These are phyloP conservation scores for Xylaria longipes DNA, from an alignment of 495 filamentous ascomycete genomes.

Conservation along the genomic window DNA sequence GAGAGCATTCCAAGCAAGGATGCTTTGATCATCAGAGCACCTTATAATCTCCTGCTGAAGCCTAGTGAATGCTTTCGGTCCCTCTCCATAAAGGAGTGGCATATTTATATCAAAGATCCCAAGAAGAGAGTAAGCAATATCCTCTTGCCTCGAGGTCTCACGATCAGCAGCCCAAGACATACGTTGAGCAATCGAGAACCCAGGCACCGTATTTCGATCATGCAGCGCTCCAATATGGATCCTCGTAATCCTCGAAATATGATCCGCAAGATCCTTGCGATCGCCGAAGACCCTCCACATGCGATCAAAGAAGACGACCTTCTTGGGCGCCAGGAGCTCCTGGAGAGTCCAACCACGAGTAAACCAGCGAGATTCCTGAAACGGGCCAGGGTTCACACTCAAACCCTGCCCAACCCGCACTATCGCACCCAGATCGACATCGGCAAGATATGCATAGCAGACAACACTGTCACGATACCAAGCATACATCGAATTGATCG, in stretches of 20 bases:
- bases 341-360: constrained; percentile 54
- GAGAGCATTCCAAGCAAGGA: constrained; percentile 38
- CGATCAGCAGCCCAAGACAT: constrained; percentile 49
- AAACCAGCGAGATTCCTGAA: constrained; percentile 50
- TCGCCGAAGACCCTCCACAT: constrained; percentile 42
- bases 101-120: constrained; percentile 49
- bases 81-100: constrained; percentile 49
- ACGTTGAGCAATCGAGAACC: constrained; percentile 38
- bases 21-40: constrained; percentile 37
- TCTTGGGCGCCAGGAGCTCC: constrained; percentile 50
- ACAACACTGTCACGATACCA: constrained; percentile 44
- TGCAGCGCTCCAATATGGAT: constrained; percentile 37
- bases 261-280: constrained; percentile 20
- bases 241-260: constrained; percentile 34
- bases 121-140: constrained; percentile 46
- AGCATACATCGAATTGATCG: constrained; percentile 49
- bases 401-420: neutral
- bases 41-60: constrained; percentile 45
- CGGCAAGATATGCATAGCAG: constrained; percentile 48
- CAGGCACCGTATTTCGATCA: constrained; percentile 28
- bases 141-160: constrained; percentile 37
- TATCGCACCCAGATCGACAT: constrained; percentile 29
- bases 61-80: constrained; percentile 37
- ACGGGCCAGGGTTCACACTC: neutral
- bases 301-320: constrained; percentile 42